Evolutionary conservation across 2,329 filamentous ascomycete genomes (phyloP).

Genomic region (Alternaria consortialis): DNA sequence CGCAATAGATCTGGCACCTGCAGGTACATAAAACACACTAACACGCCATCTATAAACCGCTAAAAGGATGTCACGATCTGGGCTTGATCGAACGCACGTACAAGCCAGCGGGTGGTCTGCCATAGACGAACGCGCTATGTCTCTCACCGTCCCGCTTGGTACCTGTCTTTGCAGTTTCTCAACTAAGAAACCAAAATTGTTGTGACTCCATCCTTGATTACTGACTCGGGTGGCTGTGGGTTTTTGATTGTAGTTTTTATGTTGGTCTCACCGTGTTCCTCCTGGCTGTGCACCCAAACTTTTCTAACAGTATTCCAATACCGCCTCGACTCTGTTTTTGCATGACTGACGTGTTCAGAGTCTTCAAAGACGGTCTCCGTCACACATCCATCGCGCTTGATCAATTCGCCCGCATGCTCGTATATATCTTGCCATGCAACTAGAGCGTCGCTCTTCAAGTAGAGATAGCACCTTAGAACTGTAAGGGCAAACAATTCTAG

Average conservation of each 20-base stretch:
- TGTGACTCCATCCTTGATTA: neutral
- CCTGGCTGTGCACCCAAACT: neutral
- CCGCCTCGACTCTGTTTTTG: neutral
- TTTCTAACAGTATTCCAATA: neutral
- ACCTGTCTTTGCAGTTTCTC: neutral
- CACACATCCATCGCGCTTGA: neutral
- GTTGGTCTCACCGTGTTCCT: neutral
- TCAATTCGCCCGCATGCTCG: neutral
- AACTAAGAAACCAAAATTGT: neutral
- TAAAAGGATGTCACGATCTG: too few relatives aligned
- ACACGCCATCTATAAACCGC: too few relatives aligned
- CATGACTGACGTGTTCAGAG: neutral
- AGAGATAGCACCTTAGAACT: slow-evolving; percentile 2
- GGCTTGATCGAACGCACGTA: neutral
- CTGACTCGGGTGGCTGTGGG: neutral
- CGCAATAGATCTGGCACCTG: too few relatives aligned
- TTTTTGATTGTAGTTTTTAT: neutral
- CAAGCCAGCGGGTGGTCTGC: neutral
- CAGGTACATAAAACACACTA: too few relatives aligned
- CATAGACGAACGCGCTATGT: neutral
- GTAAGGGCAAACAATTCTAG: neutral
- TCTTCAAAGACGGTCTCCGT: neutral
- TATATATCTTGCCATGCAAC: slow-evolving; percentile 1
- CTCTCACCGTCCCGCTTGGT: neutral
- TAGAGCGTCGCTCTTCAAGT: neutral